Base-by-base conservation (phyloP, 2,329 filamentous ascomycete genomes). In the Alternaria sp. region DNA sequence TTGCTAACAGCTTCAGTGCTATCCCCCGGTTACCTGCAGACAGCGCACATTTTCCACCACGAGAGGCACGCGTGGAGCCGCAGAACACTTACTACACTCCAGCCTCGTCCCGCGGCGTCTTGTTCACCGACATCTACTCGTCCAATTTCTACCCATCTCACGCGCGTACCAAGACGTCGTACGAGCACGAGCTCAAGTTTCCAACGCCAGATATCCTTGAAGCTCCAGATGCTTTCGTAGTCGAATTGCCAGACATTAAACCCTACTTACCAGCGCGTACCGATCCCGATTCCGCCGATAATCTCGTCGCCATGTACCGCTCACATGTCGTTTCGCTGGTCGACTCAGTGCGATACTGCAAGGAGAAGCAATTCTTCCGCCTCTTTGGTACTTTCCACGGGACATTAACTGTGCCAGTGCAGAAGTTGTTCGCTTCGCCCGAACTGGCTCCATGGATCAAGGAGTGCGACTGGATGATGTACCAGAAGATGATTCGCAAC, bases 251-350 rank as follows among this genome's bases (percentile, higher is more conserved):
- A n/a, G 87, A 90, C 54, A 96, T 99, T 70, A 89, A 92, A 66
- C 85, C 88, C 6, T 97, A 93, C 76, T 84, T 97, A 3, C 94
- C 95, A 1, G 81, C 83, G 3, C 91, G 92, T 59, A 97, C 94
- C 7, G 96, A 99, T 77, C 84, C 87, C 1, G 95, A 98, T 75
- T 91, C 93, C 8, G 94, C 93, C 25, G 92, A 92, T 73, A 94
- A 93, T 5, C 84, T 99, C 21, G 89, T 89, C 40, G 94, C 95
- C 5, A 86, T 98, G 23, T 99, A 99, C 77, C 89, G 93, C 54
- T 96, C 95, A 3, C 95, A 98, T 77, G 97, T 94, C 78, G 97
- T 96, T 13, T 97, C 94, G 1, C 86, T 99, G 6, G 91, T 99
- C 30, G 96, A 99, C 80, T 95, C 93, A 72, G 93, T 99, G 65